Conservation (phyloP, 75 land plant genomes). For the Picea sitchensis region DNA sequence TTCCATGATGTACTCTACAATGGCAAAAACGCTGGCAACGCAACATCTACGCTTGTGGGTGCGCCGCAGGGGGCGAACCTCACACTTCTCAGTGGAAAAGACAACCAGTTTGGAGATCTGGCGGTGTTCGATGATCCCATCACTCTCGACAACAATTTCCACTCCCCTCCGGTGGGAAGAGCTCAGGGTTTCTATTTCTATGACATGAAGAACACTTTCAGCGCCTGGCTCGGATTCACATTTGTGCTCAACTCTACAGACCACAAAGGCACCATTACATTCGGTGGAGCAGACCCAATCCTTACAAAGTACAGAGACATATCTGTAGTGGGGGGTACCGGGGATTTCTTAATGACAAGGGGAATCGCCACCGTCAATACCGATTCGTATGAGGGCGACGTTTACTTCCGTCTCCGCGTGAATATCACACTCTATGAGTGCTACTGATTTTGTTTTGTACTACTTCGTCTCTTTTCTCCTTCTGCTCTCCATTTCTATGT, state of each 20-base stretch:
- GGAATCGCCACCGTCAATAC: constrained; percentile 55
- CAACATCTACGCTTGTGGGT: constrained; percentile 45
- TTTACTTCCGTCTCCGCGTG: constrained; percentile 40
- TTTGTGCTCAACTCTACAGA: constrained; percentile 46
- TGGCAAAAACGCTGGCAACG: constrained; percentile 32
- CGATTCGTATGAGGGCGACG: constrained; percentile 42
- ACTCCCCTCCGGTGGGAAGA: constrained; percentile 42
- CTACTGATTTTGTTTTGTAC: constrained; percentile 9
- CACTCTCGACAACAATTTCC: constrained; percentile 44
- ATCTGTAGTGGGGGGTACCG: constrained; percentile 55
- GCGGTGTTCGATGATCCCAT: constrained; percentile 62
- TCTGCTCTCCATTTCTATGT: no score
- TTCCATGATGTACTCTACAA: constrained; percentile 62
- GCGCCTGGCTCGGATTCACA: constrained; percentile 47
- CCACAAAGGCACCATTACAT: constrained; percentile 43
- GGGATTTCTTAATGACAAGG: constrained; percentile 53
- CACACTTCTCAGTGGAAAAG: constrained; percentile 23
- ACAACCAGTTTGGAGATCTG: constrained; percentile 39
- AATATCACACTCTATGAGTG: constrained; percentile 53
- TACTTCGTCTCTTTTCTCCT: no score
- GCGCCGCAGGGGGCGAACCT: constrained; percentile 27
- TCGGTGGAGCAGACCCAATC: constrained; percentile 45
- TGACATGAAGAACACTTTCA: constrained; percentile 29
- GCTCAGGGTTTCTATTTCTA: constrained; percentile 57
- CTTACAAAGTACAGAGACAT: constrained; percentile 47